Percentiles rank a stretch among this genome's conserved stretches.
Conservation (phyloP, 805 yeast genomes). For the Teunomyces atbi region DNA sequence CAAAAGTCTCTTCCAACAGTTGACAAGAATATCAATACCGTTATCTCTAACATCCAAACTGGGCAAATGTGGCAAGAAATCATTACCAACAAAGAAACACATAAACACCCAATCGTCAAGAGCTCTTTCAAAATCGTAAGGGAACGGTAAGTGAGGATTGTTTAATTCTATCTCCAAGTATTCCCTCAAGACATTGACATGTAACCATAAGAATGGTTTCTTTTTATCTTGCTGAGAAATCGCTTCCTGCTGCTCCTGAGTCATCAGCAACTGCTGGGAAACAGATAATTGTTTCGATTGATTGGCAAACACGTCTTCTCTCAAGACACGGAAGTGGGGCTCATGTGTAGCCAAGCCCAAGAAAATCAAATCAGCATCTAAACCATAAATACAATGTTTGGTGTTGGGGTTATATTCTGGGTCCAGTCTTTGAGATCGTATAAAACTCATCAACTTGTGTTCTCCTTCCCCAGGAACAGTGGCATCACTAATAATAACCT, state of each 20-base stretch:
- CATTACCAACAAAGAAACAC: constrained; percentile 98
- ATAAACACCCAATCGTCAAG: constrained; percentile 98
- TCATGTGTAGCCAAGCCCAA: constrained; percentile 96
- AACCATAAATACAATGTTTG: constrained; percentile 92
- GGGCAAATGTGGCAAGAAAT: constrained; percentile 95
- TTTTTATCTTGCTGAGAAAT: constrained; percentile 45
- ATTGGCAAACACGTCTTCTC: constrained; percentile 96
- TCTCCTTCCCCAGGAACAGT: constrained; percentile 99
- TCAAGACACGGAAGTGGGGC: constrained; percentile 88
- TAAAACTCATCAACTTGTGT: constrained; percentile 95
- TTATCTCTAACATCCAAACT: constrained; percentile 92
- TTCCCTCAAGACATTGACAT: constrained; percentile 82
- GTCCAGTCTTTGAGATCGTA: constrained; percentile 84
- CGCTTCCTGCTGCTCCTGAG: constrained; percentile 52
- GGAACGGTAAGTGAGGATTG: constrained; percentile 66
- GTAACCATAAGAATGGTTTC: constrained; percentile 93
- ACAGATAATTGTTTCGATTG: constrained; percentile 48
- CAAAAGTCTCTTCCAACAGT: constrained; percentile 76
- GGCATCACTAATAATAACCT: constrained; percentile 91
- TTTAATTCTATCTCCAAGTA: constrained; percentile 79
- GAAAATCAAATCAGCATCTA: constrained; percentile 97
- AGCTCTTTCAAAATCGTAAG: constrained; percentile 89
- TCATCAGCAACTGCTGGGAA: constrained; percentile 54
- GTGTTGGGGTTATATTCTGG: constrained; percentile 90
- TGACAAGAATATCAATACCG: constrained; percentile 78